Evolutionary conservation across 805 yeast species (phyloP).

Genomic region (Lipomyces mesembrius): DNA sequence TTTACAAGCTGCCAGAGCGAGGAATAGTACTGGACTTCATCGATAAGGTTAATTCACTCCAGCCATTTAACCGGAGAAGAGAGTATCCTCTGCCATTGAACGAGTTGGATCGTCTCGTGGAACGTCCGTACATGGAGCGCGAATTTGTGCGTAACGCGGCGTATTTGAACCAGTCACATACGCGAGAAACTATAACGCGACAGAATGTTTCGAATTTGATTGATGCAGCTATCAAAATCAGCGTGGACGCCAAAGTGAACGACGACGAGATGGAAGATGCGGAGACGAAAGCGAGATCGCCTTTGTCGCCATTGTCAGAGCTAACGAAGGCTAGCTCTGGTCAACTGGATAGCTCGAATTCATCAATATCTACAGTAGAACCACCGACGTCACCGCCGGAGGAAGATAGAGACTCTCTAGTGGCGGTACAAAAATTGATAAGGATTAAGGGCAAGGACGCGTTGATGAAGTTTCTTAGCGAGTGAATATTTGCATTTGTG

Average conservation of each 20-base stretch:
- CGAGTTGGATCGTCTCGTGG: conserved; percentile 32
- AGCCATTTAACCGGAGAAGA: conserved; percentile 15
- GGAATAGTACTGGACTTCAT: conserved; percentile 73
- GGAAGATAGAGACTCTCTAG: conserved; percentile 51
- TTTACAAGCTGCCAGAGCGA: conserved; percentile 69
- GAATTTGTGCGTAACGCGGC: conserved; percentile 34
- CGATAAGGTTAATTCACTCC: conserved; percentile 52
- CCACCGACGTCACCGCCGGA: background rate
- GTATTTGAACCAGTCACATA: conserved; percentile 41
- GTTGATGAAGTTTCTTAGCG: conserved; percentile 55
- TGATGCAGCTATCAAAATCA: conserved; percentile 27
- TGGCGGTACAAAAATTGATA: conserved; percentile 63
- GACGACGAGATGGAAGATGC: background rate
- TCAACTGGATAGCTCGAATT: background rate
- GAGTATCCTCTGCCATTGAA: conserved; percentile 12
- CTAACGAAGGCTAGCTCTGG: background rate
- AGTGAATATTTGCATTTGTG: conserved; percentile 1
- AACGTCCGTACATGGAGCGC: conserved; percentile 30
- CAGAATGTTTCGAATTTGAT: conserved; percentile 26
- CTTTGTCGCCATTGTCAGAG: background rate
- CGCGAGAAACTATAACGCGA: conserved; percentile 16
- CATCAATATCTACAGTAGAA: background rate
- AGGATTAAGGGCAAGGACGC: conserved; percentile 71
- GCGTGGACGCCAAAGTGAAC: background rate
- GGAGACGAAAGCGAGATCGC: background rate